Base-by-base conservation (phyloP, 1,284 basidiomycete genomes). In the Trichosporon asahii region DNA sequence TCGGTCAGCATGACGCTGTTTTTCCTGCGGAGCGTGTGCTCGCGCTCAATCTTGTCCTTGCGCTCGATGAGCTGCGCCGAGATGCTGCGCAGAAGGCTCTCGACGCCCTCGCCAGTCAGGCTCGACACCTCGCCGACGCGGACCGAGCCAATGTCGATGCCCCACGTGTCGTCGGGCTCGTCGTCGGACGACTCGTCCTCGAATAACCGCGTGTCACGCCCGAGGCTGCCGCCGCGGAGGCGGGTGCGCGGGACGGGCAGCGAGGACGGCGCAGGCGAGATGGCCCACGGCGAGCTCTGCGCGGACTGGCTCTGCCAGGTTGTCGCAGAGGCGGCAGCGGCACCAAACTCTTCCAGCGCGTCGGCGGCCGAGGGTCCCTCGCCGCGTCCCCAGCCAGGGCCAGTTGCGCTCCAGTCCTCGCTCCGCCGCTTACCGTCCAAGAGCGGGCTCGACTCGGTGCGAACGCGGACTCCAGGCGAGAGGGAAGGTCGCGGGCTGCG, bases 1-100 rank as follows among this genome's bases (percentile, higher is more conserved):
- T 79, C 80, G 40, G 75, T 76, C n/a, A 83, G 77, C 78, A 82
- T 79, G 66, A 83, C 77, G 71, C 79, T 82, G 72, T 80, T 75
- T 65, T 80, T 79, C 29, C 75, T 73, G 44, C 79, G 69, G 5
- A 82, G 66, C 6, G 75, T 75, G 12, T 78, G 71, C 64, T 83
- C 82, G 49, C 77, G 73, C 67, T 83, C 81, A 66, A 83, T 80
- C 72, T 79, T 80, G 70, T 83, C 82, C 65, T 80, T 79, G 60
- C 77, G 76, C 44, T 74, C 71, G 18, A 83, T 80, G 6, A 83
- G 77, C n/a, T 78, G 60, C 0, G 76, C 74, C 9, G 79, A 76
- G 72, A 83, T 82, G 64, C 77, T 74, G 46, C 76, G 76, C 75
- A 82, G 83, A 18, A 83, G 72, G n/a, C 74, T 75, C 67, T 83